phyloP scores from a whole-genome alignment of 2,329 filamentous ascomycete genomes.

The Epichloe typhina region DNA sequence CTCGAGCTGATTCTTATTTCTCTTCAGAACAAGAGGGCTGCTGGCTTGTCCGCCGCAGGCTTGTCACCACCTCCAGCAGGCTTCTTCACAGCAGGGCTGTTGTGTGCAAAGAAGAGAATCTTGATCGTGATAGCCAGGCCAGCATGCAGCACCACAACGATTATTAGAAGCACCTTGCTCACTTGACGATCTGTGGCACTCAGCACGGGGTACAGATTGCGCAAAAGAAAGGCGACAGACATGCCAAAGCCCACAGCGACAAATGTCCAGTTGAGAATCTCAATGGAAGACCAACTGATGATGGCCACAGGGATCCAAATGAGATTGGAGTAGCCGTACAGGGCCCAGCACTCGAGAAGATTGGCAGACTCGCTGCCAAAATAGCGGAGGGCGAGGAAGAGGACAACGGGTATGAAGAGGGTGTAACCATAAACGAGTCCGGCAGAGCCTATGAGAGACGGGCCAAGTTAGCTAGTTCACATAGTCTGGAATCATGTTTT shows the following conservation, averaged over 20 bases:
- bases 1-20: neutral
- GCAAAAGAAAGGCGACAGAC: constrained; percentile 70
- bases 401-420: constrained; percentile 64
- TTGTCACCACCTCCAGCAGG: constrained; percentile 15
- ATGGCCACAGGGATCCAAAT: constrained; percentile 94
- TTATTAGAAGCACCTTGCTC: constrained; percentile 72
- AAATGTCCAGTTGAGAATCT: constrained; percentile 84
- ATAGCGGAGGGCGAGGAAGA: constrained; percentile 86
- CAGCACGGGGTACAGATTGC: constrained; percentile 83
- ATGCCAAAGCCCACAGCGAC: constrained; percentile 75
- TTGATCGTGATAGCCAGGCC: constrained; percentile 92
- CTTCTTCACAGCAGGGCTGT: constrained; percentile 38
- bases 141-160: constrained; percentile 75
- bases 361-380: constrained; percentile 91
- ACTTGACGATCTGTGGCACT: constrained; percentile 87
- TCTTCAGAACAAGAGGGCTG: constrained; percentile 9
- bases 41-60: constrained; percentile 11
- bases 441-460: constrained; percentile 49
- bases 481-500: neutral
- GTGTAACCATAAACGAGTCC: constrained; percentile 96
- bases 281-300: constrained; percentile 78
- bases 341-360: constrained; percentile 83
- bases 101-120: constrained; percentile 86
- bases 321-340: constrained; percentile 93
- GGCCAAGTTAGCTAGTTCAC: neutral